phyloP scores from a whole-genome alignment of 179 eudicot genomes.

The Beta corolliflora region DNA sequence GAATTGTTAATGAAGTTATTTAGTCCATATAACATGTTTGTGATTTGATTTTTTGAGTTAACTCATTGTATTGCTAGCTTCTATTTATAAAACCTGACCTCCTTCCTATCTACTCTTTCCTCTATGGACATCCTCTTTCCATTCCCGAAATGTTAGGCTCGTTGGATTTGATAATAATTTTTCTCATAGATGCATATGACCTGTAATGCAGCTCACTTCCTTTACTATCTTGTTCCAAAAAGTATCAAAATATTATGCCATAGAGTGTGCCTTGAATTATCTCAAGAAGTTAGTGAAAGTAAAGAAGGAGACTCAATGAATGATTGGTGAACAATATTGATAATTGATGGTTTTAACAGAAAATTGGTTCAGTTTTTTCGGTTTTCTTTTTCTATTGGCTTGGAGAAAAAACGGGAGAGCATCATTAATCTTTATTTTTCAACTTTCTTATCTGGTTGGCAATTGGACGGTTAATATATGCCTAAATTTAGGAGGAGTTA shows the following conservation, averaged over 20 bases:
- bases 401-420: neutral
- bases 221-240: too few relatives aligned
- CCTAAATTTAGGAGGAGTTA: conserved; percentile 71
- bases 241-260: neutral
- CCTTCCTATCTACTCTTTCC: neutral
- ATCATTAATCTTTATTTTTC: neutral
- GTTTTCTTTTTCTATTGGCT: too few relatives aligned
- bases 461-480: neutral
- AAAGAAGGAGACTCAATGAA: neutral
- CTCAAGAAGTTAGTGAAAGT: neutral
- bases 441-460: neutral
- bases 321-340: neutral
- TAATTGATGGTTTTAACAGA: too few relatives aligned
- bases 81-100: neutral
- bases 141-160: too few relatives aligned
- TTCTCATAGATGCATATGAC: neutral
- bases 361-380: neutral
- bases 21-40: too few relatives aligned
- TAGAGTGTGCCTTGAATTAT: neutral
- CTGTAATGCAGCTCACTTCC: neutral
- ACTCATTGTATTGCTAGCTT: too few relatives aligned
- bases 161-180: neutral
- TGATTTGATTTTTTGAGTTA: too few relatives aligned
- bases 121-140: neutral
- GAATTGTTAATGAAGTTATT: too few relatives aligned